These are phyloP conservation scores for Achlya hypogyna DNA, from an alignment of 352 stramenopile genomes.

Conservation along the genomic window DNA sequence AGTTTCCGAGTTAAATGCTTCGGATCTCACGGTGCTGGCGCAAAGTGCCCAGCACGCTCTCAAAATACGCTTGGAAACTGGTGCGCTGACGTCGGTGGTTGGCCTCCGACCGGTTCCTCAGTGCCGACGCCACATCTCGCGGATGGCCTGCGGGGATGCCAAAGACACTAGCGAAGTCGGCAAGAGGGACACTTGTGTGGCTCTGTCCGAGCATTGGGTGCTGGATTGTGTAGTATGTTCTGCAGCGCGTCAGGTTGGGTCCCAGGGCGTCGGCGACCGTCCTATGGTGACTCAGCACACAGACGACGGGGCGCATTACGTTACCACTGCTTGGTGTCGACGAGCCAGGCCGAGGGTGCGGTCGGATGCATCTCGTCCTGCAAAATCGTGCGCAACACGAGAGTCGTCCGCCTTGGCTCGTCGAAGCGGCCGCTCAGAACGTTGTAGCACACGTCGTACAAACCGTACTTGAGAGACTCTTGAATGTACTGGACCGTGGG, in stretches of 20 bases:
- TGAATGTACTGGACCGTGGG: neutral
- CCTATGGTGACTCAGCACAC: neutral
- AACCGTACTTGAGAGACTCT: neutral
- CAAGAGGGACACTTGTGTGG: neutral
- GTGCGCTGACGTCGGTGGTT: neutral
- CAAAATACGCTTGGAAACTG: neutral
- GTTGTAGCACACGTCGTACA: neutral
- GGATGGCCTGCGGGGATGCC: neutral
- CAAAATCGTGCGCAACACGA: neutral
- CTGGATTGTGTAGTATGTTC: slow-evolving; percentile 1
- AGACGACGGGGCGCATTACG: neutral
- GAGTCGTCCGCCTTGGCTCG: neutral
- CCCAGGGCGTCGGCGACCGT: neutral
- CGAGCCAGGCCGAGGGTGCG: neutral
- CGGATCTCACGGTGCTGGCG: neutral
- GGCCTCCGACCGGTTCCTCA: neutral
- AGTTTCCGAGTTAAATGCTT: neutral
- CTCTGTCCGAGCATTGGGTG: neutral
- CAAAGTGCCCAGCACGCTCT: neutral
- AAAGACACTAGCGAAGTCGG: neutral
- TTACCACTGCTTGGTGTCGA: slow-evolving; percentile 3
- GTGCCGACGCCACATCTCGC: neutral
- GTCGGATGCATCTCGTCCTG: neutral
- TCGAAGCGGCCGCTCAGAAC: neutral
- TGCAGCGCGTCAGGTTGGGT: neutral